Conservation (phyloP, 352 stramenopile genomes). For the Phytophthora brassicae region DNA sequence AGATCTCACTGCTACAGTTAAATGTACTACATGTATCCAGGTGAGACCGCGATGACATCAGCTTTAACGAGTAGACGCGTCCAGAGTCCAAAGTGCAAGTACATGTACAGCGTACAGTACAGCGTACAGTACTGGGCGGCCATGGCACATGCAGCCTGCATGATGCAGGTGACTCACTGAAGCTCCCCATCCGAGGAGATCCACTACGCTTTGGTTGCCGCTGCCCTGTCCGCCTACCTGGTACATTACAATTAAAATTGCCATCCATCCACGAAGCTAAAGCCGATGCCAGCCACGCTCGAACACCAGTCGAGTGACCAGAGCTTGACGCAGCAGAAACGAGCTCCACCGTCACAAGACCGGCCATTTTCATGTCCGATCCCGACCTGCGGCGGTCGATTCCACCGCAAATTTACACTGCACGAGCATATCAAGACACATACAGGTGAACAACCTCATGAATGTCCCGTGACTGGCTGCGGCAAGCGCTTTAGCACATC, state of each 20-base stretch:
- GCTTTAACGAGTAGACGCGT: constrained; percentile 8
- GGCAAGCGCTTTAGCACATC: constrained; percentile 74
- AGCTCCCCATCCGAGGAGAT: constrained; percentile 38
- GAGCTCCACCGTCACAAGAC: constrained; percentile 32
- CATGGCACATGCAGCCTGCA: too few relatives aligned
- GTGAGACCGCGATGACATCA: constrained; percentile 15
- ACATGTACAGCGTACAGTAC: too few relatives aligned
- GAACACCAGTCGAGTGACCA: constrained; percentile 18
- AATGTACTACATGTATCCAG: too few relatives aligned
- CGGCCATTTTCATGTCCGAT: constrained; percentile 53
- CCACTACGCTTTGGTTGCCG: constrained; percentile 18
- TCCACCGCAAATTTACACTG: constrained; percentile 74
- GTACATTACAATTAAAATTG: constrained; percentile 36
- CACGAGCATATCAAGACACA: constrained; percentile 81
- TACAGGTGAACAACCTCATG: constrained; percentile 71
- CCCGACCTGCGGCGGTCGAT: constrained; percentile 48
- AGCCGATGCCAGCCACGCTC: constrained; percentile 24
- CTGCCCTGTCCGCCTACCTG: constrained; percentile 27
- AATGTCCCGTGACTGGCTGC: constrained; percentile 53
- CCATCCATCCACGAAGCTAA: constrained; percentile 28
- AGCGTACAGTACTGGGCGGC: too few relatives aligned
- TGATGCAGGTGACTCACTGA: constrained; percentile 7
- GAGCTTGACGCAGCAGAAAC: constrained; percentile 12
- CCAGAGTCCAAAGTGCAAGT: neutral
- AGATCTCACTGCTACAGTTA: neutral